phyloP scores from a whole-genome alignment of 306 rosid species.

The Vigna trinervia region DNA sequence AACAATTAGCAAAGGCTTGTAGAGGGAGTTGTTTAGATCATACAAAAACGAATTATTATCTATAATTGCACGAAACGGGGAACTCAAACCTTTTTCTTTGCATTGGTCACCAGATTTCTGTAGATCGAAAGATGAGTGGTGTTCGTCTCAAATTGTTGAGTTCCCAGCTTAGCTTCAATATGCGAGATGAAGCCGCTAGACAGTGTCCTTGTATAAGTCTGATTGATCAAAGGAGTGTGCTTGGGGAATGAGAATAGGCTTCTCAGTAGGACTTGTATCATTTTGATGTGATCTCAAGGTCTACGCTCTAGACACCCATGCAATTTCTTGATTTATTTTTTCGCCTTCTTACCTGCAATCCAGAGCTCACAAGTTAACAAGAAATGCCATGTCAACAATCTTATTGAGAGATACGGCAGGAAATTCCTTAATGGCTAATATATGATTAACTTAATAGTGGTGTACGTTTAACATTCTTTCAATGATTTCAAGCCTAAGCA shows the following conservation, averaged over 20 bases:
- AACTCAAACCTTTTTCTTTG: conserved; percentile 39
- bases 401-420: background rate
- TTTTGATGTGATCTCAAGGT: conserved; percentile 18
- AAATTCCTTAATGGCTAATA: background rate
- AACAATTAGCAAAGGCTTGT: conserved; percentile 2
- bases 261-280: conserved; percentile 24
- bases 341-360: conserved; percentile 62
- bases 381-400: conserved; percentile 11
- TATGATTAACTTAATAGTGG: conserved; percentile 4
- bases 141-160: conserved; percentile 25
- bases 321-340: conserved; percentile 43
- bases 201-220: conserved; percentile 9
- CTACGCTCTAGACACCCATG: conserved; percentile 26
- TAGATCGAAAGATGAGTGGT: conserved; percentile 28
- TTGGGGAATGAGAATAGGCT: conserved; percentile 34
- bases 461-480: background rate
- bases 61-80: conserved; percentile 36
- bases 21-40: conserved; percentile 16
- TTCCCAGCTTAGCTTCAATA: conserved; percentile 36
- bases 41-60: conserved; percentile 35
- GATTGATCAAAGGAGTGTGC: conserved; percentile 36
- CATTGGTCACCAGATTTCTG: conserved; percentile 24
- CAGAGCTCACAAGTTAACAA: conserved; percentile 43
- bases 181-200: conserved; percentile 37
- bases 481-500: conserved; percentile 1